These are phyloP conservation scores for Verticillium tricorpus DNA, from an alignment of 2,329 filamentous ascomycete species.

Conservation along the genomic window DNA sequence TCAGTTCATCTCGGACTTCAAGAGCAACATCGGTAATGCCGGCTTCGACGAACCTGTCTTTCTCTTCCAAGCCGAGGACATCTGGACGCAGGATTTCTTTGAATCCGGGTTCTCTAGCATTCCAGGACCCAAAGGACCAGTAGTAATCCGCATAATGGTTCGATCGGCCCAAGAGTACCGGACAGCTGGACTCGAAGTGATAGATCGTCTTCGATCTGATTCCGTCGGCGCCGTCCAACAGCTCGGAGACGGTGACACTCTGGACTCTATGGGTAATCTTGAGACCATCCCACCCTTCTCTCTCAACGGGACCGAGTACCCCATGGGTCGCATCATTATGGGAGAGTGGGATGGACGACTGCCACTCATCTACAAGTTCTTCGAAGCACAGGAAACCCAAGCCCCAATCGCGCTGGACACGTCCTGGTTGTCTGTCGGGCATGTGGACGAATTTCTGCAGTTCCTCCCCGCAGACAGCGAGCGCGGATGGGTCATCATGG, in stretches of 20 bases:
- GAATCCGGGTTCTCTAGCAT: slow-evolving; percentile 33
- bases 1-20: neutral
- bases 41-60: slow-evolving; percentile 15
- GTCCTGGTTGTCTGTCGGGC: slow-evolving; percentile 22
- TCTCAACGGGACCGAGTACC: neutral
- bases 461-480: slow-evolving; percentile 17
- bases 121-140: slow-evolving; percentile 26
- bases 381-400: slow-evolving; percentile 28
- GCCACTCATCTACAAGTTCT: slow-evolving; percentile 18
- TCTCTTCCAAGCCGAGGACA: slow-evolving; percentile 20
- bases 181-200: slow-evolving; percentile 23
- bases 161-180: slow-evolving; percentile 22
- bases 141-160: slow-evolving; percentile 27
- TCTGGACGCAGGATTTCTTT: slow-evolving; percentile 34
- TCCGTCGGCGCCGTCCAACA: slow-evolving; percentile 26
- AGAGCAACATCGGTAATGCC: slow-evolving; percentile 3
- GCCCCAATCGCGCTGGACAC: slow-evolving; percentile 26
- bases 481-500: slow-evolving; percentile 14
- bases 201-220: slow-evolving; percentile 22
- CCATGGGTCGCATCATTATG: neutral
- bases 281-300: slow-evolving; percentile 31
- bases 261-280: slow-evolving; percentile 25
- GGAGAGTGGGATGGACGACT: neutral
- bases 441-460: slow-evolving; percentile 28
- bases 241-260: slow-evolving; percentile 16